Evolutionary conservation across 768 basidiomycete species (phyloP).

Genomic region (Podaxis sp.): DNA sequence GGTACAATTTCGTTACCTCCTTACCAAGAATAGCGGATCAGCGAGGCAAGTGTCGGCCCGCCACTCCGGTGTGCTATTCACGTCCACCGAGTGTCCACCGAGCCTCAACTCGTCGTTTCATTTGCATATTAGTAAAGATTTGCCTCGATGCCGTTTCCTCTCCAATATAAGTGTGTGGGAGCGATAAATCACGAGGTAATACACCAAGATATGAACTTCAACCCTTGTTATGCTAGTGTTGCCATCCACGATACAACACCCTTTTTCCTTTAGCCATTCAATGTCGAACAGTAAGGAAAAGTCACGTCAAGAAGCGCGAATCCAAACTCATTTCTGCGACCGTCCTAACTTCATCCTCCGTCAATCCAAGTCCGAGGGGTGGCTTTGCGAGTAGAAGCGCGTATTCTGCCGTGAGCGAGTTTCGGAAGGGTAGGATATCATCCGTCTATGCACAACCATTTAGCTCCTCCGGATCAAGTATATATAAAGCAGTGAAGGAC

Average conservation of each 20-base stretch:
- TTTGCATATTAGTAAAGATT: no score
- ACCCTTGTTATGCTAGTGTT: not conserved
- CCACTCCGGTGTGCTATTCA: no score
- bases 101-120: no score
- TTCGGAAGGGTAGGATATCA: conserved; percentile 77
- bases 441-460: conserved; percentile 59
- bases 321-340: conserved; percentile 66
- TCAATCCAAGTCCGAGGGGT: conserved; percentile 73
- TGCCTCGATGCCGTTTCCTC: no score
- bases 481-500: conserved; percentile 23
- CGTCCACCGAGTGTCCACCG: no score
- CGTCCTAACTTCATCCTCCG: conserved; percentile 50
- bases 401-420: conserved; percentile 74
- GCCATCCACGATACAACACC: not conserved
- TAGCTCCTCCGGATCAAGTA: not conserved
- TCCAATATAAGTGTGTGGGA: no score
- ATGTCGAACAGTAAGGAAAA: not conserved
- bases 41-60: no score
- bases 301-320: conserved; percentile 28
- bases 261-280: not conserved
- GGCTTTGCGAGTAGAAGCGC: conserved; percentile 71
- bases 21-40: no score
- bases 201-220: no score
- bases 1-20: no score
- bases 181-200: no score